These are phyloP conservation scores for Fusarium sp. DNA, from an alignment of 2,329 filamentous ascomycete genomes.

Conservation along the genomic window DNA sequence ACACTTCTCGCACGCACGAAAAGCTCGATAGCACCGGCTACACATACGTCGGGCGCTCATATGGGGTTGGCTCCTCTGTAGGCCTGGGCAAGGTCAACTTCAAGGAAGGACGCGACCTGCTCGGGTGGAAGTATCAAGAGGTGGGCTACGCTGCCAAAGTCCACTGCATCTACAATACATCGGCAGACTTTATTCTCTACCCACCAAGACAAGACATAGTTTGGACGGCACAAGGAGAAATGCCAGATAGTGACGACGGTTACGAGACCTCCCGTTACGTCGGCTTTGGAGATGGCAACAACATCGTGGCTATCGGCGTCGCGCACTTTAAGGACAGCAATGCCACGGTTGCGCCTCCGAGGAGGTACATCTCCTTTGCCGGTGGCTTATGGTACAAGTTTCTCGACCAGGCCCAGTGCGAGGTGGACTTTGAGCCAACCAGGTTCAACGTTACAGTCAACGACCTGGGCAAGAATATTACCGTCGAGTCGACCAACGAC, in stretches of 20 bases:
- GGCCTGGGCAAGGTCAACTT: slow-evolving; percentile 29
- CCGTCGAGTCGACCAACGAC: slow-evolving; percentile 12
- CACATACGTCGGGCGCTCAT: slow-evolving; percentile 44
- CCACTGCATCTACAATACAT: slow-evolving; percentile 51
- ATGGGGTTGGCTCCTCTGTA: slow-evolving; percentile 42
- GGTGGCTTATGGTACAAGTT: slow-evolving; percentile 8
- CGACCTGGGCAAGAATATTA: slow-evolving; percentile 13
- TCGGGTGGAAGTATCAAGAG: slow-evolving; percentile 49
- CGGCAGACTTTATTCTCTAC: slow-evolving; percentile 41
- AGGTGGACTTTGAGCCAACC: slow-evolving; percentile 16
- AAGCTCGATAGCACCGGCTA: slow-evolving; percentile 44
- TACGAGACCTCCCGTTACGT: slow-evolving; percentile 6
- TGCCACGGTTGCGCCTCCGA: neutral
- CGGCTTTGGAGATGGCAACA: slow-evolving; percentile 5
- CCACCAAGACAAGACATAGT: no score
- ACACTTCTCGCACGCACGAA: slow-evolving; percentile 27
- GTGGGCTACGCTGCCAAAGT: slow-evolving; percentile 47
- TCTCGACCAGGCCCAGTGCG: slow-evolving; percentile 6
- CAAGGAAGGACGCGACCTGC: slow-evolving; percentile 10
- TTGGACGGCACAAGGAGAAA: neutral
- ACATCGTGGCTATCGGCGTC: slow-evolving; percentile 14
- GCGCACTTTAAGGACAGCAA: slow-evolving; percentile 13
- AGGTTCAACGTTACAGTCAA: slow-evolving; percentile 13
- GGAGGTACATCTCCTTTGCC: slow-evolving; percentile 10
- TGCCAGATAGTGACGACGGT: slow-evolving; percentile 19